Evolutionary conservation across 345 rosid genomes (phyloP), one percentile per base, ranked within the genome.

Genomic region (Aurinia saxatilis): DNA sequence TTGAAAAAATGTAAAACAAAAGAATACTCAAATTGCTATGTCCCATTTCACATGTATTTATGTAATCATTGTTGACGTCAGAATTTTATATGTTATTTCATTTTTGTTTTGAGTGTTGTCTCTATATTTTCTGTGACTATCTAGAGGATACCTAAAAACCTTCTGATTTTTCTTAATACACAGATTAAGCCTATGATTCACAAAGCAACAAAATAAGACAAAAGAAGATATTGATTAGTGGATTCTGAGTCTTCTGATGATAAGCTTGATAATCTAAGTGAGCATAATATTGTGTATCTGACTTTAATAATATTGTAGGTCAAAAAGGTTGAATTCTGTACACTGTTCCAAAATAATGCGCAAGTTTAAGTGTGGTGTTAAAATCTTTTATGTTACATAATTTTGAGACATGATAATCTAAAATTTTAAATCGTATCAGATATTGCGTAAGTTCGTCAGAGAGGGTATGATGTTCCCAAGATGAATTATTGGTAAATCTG

Each of bases 281-380:
- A 60, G 25, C 68, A 69, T 53, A 56, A 53, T 51, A 11, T 38
- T 62, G 4, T 51, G 3, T 47, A 35, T 62, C 21, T 19, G 46
- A 70, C 68, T 62, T 70, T 30, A 3, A 8, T 30, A 3, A 3
- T 14, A 27, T 25, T 18, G 36, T 57, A 25, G 38, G 67, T 49
- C 29, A 31, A 64, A 63, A 64, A 42, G 42, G 42, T 39, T 14
- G 51, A 52, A 10, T 52, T 10, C n/a, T 49, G 48, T 60, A 17
- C 49, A 60, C 73, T 69, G 41, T 61, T 69, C 56, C 7, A 19
- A 45, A 45, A 34, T 57, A 69, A 61, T 61, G 67, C 73, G 63
- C 46, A 60, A 45, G 0, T 35, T 13, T 52, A n/a, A n/a, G n/a
- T 61, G 33, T 53, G 54, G 41, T 29, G 50, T 54, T 62, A 23